Evolutionary conservation across 2,329 filamentous ascomycete genomes (phyloP).

Genomic region (Cladosporium sp.): DNA sequence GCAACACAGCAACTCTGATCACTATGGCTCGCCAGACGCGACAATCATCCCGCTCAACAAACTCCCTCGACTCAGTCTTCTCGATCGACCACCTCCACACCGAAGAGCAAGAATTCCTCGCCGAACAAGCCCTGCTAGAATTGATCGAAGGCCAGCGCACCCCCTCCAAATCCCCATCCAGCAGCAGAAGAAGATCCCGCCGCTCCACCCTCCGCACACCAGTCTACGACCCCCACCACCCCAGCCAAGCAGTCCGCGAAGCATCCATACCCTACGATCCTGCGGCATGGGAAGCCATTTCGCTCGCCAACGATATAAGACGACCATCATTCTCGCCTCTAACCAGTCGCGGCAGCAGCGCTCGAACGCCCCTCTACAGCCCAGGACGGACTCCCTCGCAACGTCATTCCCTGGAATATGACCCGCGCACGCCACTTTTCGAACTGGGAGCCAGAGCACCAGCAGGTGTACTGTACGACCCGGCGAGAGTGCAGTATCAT

Average conservation of each 20-base stretch:
- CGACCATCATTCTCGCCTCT: too few relatives aligned
- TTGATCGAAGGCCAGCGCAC: not conserved
- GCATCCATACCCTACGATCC: not conserved
- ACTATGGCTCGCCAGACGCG: too few relatives aligned
- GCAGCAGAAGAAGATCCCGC: not conserved
- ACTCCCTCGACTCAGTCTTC: not conserved
- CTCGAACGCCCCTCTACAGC: not conserved
- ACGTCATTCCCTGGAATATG: not conserved
- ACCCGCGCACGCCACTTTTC: not conserved
- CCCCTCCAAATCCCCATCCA: not conserved
- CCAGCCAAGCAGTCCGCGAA: not conserved
- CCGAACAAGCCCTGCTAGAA: not conserved
- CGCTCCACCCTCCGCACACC: not conserved
- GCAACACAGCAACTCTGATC: too few relatives aligned
- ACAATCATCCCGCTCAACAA: too few relatives aligned
- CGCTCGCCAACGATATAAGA: not conserved
- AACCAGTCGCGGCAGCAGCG: not conserved
- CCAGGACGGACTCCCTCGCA: not conserved
- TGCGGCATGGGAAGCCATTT: not conserved
- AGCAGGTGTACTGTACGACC: not conserved
- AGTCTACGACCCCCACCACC: not conserved
- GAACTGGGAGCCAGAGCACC: too few relatives aligned
- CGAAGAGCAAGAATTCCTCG: not conserved
- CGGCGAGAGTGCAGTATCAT: not conserved
- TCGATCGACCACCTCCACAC: not conserved